phyloP scores from a whole-genome alignment of 306 rosid genomes.

The Trifolium fragiferum region DNA sequence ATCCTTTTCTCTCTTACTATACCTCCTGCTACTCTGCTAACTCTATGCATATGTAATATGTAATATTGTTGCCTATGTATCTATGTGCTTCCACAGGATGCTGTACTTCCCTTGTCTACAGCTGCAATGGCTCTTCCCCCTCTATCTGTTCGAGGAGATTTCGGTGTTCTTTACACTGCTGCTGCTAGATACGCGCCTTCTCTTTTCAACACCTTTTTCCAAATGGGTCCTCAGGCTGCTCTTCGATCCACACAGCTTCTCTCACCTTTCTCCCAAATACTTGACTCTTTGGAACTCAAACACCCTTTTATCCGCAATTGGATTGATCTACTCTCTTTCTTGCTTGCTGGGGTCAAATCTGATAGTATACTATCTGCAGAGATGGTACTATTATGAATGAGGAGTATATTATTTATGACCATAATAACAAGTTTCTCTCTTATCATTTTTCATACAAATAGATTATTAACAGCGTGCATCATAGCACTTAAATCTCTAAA shows the following conservation, averaged over 20 bases:
- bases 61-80: not conserved
- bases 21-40: not conserved
- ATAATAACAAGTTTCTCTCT: not conserved
- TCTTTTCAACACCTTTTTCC: constrained; percentile 73
- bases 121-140: constrained; percentile 98
- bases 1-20: constrained; percentile 6
- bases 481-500: not conserved
- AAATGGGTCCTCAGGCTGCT: constrained; percentile 92
- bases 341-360: constrained; percentile 94
- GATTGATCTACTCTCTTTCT: constrained; percentile 88
- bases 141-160: constrained; percentile 84
- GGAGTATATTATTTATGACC: not conserved
- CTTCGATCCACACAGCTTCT: constrained; percentile 83
- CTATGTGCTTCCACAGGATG: constrained; percentile 58
- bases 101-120: constrained; percentile 83
- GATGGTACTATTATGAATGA: constrained; percentile 52
- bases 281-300: constrained; percentile 73
- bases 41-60: too few species aligned
- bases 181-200: constrained; percentile 92
- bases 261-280: constrained; percentile 83
- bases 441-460: not conserved
- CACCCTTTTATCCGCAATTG: constrained; percentile 84
- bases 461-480: not conserved
- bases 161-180: constrained; percentile 84
- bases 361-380: constrained; percentile 86